Percentiles rank a stretch among this genome's conserved stretches.
Conservation (phyloP, 805 yeast species). For the Scheffersomyces ergatensis region DNA sequence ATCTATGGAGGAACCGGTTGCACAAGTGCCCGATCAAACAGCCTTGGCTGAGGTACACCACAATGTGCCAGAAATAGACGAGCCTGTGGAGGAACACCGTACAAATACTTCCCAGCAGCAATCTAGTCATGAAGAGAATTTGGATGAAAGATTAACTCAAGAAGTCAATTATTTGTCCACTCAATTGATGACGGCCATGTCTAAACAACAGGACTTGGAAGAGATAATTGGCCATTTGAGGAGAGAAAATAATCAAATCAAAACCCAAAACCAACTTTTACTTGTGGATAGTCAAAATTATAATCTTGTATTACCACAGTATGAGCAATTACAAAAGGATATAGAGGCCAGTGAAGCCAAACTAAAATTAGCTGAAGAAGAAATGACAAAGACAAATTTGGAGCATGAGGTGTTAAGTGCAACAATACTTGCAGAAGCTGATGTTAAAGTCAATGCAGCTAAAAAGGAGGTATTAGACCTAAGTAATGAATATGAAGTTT, state of each 20-base stretch:
- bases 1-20: no score
- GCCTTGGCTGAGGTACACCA: no score
- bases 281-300: conserved; percentile 18
- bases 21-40: no score
- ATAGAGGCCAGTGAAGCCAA: neutral
- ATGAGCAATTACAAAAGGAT: conserved; percentile 23
- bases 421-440: conserved; percentile 15
- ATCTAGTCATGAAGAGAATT: conserved; percentile 21
- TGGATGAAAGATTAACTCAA: conserved; percentile 43
- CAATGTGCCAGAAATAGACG: no score
- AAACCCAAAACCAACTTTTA: conserved; percentile 19
- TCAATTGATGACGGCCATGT: conserved; percentile 57
- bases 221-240: conserved; percentile 42
- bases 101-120: no score
- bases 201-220: conserved; percentile 55
- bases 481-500: conserved; percentile 74
- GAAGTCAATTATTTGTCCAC: conserved; percentile 61
- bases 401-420: neutral
- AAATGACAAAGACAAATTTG: neutral
- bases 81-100: no score
- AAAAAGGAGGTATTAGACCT: conserved; percentile 59
- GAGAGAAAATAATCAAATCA: conserved; percentile 29
- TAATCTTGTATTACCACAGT: conserved; percentile 25
- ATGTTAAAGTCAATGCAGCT: conserved; percentile 41
- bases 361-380: conserved; percentile 16